Base-by-base conservation (phyloP, 2,329 filamentous ascomycete species). In the Cordyceps farinosa region DNA sequence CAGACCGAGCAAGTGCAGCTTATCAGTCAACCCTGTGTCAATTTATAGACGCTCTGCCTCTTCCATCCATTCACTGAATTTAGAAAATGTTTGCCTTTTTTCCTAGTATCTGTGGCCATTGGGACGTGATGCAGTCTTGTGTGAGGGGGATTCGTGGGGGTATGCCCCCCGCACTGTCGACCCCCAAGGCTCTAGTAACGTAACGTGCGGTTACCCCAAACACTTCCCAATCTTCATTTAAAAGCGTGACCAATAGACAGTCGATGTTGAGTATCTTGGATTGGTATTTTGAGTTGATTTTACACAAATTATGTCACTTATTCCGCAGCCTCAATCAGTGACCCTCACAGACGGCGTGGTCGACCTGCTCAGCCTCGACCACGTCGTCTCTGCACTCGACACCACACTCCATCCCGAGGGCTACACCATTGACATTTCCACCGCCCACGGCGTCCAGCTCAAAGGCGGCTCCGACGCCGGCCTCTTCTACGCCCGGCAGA, bases 261-360 rank as follows among this genome's bases (percentile, higher is more conserved):
- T 29, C 11, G 13, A 27, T 27, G 29, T 48, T 4, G 11, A 38
- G 4, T 10, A 3, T 38, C 7, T 11, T 38, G 11, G 34, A 38
- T 38, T 38, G 34, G 9, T 11, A 9, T 1, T 38, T 9, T 38
- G 11, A 8, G 3, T 52, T 9, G 3, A 5, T 42, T 9, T 6
- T 42, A n/a, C 0, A 17, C 10, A 13, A 47, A 77, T 61, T 74
- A 78, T 78, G 40, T 66, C 67, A 47, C 10, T 54, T 8, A 42
- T 56, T n/a, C 62, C 64, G 11, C 40, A 44, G 44, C 47, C 38
- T 2, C 50, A 61, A 17, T 54, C 58, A 17, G 50, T 61, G 15
- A 53, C 48, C 3, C 45, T 54, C n/a, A 42, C 30, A 34, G 62
- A 71, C 7, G 68, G 70, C 3, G 64, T 67, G 34, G 76, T 76